Percentiles rank a stretch among this genome's conserved stretches.
phyloP scores from a whole-genome alignment of 805 yeast genomes.

The Komagataella populi region DNA sequence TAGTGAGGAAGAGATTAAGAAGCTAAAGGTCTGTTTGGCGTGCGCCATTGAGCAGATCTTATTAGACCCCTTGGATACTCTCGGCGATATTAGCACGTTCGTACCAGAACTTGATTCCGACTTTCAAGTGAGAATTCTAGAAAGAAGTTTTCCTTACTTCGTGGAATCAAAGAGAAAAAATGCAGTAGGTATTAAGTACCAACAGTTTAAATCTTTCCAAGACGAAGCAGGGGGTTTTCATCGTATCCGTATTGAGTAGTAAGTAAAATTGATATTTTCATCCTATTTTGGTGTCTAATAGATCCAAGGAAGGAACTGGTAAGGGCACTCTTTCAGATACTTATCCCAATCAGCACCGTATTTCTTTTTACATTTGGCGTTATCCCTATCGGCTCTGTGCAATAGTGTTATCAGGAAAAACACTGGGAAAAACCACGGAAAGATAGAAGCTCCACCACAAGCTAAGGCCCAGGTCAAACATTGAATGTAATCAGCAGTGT shows the following conservation, averaged over 20 bases:
- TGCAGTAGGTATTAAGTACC: not conserved
- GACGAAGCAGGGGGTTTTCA: not conserved
- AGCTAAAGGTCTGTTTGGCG: not conserved
- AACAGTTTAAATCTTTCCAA: not conserved
- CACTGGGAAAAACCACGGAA: conserved; percentile 93
- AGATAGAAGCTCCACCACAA: conserved; percentile 77
- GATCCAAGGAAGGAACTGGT: conserved; percentile 80
- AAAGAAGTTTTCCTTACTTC: not conserved
- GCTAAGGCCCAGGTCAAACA: conserved; percentile 83
- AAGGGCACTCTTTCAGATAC: conserved; percentile 81
- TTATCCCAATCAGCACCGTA: conserved; percentile 92
- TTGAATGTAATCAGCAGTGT: conserved; percentile 89
- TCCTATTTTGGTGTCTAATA: conserved; percentile 22
- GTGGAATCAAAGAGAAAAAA: not conserved
- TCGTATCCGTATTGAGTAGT: not conserved
- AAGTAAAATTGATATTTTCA: not conserved
- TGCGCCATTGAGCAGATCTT: not conserved
- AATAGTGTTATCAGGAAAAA: conserved; percentile 79
- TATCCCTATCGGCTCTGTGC: conserved; percentile 86
- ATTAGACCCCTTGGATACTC: not conserved
- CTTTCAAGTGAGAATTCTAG: not conserved
- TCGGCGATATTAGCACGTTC: not conserved
- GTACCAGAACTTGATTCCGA: not conserved
- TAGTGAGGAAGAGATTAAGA: not conserved
- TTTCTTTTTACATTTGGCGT: conserved; percentile 69